These are phyloP conservation scores for Chrysanthemum makinoi DNA, from an alignment of 129 eudicot species.

Conservation along the genomic window DNA sequence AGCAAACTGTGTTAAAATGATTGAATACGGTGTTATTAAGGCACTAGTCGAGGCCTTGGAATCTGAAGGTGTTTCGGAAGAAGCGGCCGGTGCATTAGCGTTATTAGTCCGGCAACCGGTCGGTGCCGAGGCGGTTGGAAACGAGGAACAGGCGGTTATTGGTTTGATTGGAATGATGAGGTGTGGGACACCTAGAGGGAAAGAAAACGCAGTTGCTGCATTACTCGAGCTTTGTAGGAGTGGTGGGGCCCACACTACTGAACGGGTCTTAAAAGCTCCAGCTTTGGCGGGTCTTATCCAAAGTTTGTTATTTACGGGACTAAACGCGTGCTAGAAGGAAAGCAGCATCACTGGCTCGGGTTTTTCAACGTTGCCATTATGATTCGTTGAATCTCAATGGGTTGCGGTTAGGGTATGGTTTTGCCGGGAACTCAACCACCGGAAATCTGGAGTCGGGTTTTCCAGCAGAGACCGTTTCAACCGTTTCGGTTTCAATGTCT, in stretches of 20 bases:
- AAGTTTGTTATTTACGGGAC: conserved; percentile 66
- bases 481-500: conserved; percentile 39
- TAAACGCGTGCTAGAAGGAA: conserved; percentile 75
- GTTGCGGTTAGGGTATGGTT: conserved; percentile 50
- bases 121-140: conserved; percentile 68
- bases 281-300: conserved; percentile 63
- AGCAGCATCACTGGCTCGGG: conserved; percentile 82
- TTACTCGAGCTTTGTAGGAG: conserved; percentile 68
- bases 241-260: conserved; percentile 57
- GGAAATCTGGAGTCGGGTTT: conserved; percentile 45
- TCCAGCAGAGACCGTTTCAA: conserved; percentile 39
- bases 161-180: conserved; percentile 67
- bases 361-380: conserved; percentile 66
- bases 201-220: conserved; percentile 83
- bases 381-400: conserved; percentile 52
- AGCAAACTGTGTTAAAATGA: conserved; percentile 43
- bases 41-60: conserved; percentile 52
- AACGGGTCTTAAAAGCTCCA: conserved; percentile 60
- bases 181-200: conserved; percentile 64
- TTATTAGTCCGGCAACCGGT: conserved; percentile 63
- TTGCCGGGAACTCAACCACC: conserved; percentile 43
- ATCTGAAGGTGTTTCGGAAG: conserved; percentile 65
- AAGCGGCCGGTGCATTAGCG: conserved; percentile 72
- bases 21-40: conserved; percentile 48
- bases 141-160: conserved; percentile 55